These are phyloP conservation scores for Epichloe amarillans DNA, from an alignment of 2,329 filamentous ascomycete species.

Conservation along the genomic window DNA sequence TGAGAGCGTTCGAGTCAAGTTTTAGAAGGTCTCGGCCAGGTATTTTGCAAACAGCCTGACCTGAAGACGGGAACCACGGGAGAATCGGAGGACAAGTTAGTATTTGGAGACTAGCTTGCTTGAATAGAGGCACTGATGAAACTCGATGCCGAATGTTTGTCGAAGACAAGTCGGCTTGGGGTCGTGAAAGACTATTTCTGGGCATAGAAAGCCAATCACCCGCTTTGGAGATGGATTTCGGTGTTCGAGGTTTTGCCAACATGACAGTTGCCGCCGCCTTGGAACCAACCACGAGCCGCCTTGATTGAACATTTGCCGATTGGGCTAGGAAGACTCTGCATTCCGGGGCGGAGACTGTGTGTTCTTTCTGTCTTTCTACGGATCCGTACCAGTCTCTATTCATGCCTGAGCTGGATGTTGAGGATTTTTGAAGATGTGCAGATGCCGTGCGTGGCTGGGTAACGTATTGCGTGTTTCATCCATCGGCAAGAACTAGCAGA, in stretches of 20 bases:
- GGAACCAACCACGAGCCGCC: neutral
- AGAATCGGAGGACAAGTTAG: too few species aligned
- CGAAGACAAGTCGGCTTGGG: constrained; percentile 11
- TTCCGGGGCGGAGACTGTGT: neutral
- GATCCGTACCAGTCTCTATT: neutral
- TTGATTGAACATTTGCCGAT: neutral
- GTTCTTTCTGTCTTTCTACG: neutral
- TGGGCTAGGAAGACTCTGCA: neutral
- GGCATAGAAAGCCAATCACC: neutral
- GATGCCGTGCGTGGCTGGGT: neutral
- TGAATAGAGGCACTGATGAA: too few species aligned
- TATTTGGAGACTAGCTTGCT: too few species aligned
- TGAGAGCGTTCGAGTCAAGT: too few species aligned
- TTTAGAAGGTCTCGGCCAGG: too few species aligned
- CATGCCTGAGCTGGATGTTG: neutral
- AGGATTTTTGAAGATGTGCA: neutral
- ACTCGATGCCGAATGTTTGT: neutral
- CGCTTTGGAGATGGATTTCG: neutral
- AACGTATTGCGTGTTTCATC: neutral
- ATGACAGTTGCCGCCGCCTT: neutral
- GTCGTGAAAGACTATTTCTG: neutral
- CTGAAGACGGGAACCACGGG: too few species aligned
- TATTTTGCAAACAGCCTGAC: too few species aligned
- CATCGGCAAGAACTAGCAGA: neutral
- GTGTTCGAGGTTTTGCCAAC: neutral